These are phyloP conservation scores for Arabidopsis suecica DNA, from an alignment of 345 rosid genomes.

Conservation along the genomic window DNA sequence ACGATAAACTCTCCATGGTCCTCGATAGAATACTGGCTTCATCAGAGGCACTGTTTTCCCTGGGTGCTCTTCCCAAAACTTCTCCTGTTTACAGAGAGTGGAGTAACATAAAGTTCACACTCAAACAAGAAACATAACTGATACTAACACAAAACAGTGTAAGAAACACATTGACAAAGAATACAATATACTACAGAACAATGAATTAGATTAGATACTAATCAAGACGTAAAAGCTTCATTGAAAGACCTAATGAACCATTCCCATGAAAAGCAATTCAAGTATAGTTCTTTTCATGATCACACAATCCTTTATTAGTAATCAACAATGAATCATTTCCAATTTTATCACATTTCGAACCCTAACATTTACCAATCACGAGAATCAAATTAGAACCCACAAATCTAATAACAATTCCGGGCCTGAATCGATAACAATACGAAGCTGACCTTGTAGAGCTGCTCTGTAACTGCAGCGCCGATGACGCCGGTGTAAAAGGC, in stretches of 20 bases:
- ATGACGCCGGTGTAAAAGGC: slow-evolving; percentile 95
- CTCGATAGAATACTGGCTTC: slow-evolving; percentile 73
- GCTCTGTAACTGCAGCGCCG: slow-evolving; percentile 87
- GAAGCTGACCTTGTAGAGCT: slow-evolving; percentile 69
- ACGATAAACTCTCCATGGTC: slow-evolving; percentile 83
- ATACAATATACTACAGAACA: background rate
- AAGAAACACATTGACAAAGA: background rate
- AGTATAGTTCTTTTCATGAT: background rate
- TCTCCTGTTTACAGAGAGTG: slow-evolving; percentile 61
- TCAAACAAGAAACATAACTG: slow-evolving; percentile 20
- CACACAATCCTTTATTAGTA: slow-evolving; percentile 1
- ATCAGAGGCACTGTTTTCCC: slow-evolving; percentile 83
- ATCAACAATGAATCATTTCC: background rate
- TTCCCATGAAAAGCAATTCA: slow-evolving; percentile 13
- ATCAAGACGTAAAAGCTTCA: background rate
- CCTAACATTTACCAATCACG: slow-evolving; percentile 31
- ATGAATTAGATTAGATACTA: background rate
- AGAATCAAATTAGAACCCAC: slow-evolving; percentile 6
- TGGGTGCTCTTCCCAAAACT: slow-evolving; percentile 93
- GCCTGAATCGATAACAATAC: background rate
- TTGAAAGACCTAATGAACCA: background rate
- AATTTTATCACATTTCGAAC: slow-evolving; percentile 18
- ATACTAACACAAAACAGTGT: background rate
- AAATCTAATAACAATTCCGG: background rate
- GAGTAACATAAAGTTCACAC: slow-evolving; percentile 11